Conservation (phyloP, 2,329 filamentous ascomycete genomes). For the Coniella vitis region DNA sequence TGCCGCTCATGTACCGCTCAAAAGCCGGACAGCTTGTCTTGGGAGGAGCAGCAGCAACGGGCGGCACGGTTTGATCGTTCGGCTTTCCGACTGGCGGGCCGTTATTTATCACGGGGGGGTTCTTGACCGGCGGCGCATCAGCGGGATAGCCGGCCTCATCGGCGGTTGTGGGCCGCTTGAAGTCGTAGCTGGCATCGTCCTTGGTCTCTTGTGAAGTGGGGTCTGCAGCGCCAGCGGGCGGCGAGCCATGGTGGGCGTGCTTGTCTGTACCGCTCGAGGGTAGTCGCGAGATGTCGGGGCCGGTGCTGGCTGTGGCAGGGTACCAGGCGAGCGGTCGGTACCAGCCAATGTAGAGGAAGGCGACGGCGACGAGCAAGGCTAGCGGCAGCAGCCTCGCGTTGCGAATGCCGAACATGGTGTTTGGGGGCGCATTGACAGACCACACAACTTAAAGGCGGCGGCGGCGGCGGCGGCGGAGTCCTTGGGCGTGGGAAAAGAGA, state of each 20-base stretch:
- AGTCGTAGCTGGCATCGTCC: constrained; percentile 7
- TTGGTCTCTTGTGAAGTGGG: neutral
- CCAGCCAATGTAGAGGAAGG: constrained; percentile 7
- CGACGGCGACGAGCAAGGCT: constrained; percentile 9
- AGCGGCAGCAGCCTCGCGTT: constrained; percentile 7
- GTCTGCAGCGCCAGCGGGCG: neutral
- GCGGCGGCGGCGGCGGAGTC: too few relatives aligned
- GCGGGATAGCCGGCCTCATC: constrained; percentile 4
- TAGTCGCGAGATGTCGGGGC: neutral
- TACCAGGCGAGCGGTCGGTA: constrained; percentile 6
- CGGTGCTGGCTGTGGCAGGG: neutral
- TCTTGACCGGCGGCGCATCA: too few relatives aligned
- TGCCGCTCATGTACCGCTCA: constrained; percentile 19
- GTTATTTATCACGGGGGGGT: too few relatives aligned
- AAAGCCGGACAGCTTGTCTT: constrained; percentile 19
- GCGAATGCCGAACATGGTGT: constrained; percentile 12
- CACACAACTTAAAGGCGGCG: too few relatives aligned
- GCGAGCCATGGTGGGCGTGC: neutral
- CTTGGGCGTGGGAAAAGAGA: too few relatives aligned
- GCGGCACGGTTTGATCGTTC: neutral
- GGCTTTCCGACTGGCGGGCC: neutral
- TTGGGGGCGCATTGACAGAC: constrained; percentile 3
- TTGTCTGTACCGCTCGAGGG: neutral
- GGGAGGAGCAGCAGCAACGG: neutral
- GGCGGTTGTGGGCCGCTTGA: constrained; percentile 4